phyloP scores from a whole-genome alignment of 176 grass and related monocot genomes.

The Oryza glumipatula region DNA sequence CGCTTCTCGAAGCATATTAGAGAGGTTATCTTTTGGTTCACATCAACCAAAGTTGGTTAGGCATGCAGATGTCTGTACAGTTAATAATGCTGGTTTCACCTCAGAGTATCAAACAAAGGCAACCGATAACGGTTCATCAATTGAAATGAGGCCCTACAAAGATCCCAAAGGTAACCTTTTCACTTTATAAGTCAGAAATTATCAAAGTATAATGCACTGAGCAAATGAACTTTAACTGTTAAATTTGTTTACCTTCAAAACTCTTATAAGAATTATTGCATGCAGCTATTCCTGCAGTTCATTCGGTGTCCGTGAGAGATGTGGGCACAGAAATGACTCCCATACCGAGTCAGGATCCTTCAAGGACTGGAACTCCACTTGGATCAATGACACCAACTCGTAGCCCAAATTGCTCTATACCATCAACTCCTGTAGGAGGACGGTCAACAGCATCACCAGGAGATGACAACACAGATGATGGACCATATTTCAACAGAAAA shows the following conservation, averaged over 20 bases:
- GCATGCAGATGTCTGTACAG: slow-evolving; percentile 45
- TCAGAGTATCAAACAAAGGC: slow-evolving; percentile 26
- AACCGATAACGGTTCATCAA: slow-evolving; percentile 35
- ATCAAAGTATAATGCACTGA: slow-evolving; percentile 8
- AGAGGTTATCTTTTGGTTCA: slow-evolving; percentile 76
- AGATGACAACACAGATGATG: slow-evolving; percentile 44
- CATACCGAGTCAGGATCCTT: slow-evolving; percentile 84
- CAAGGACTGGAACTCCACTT: slow-evolving; percentile 72
- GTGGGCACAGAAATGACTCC: slow-evolving; percentile 98
- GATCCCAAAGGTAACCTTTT: slow-evolving; percentile 62
- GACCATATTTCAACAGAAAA: slow-evolving; percentile 61
- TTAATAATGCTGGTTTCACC: slow-evolving; percentile 26
- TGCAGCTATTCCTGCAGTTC: slow-evolving; percentile 57
- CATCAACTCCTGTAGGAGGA: slow-evolving; percentile 78
- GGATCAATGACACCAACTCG: slow-evolving; percentile 73
- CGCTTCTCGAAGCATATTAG: slow-evolving; percentile 53
- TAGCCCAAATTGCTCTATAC: slow-evolving; percentile 78
- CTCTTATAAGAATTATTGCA: not conserved
- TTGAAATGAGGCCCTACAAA: slow-evolving; percentile 31
- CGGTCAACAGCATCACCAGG: slow-evolving; percentile 44
- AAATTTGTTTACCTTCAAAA: slow-evolving; percentile 8
- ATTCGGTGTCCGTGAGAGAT: slow-evolving; percentile 70
- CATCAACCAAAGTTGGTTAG: slow-evolving; percentile 52
- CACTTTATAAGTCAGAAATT: not conserved
- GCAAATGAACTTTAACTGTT: not conserved